Evolutionary conservation across 176 grass and related monocot genomes (phyloP), one percentile per base, ranked within the genome.

Genomic region (Zea mays): DNA sequence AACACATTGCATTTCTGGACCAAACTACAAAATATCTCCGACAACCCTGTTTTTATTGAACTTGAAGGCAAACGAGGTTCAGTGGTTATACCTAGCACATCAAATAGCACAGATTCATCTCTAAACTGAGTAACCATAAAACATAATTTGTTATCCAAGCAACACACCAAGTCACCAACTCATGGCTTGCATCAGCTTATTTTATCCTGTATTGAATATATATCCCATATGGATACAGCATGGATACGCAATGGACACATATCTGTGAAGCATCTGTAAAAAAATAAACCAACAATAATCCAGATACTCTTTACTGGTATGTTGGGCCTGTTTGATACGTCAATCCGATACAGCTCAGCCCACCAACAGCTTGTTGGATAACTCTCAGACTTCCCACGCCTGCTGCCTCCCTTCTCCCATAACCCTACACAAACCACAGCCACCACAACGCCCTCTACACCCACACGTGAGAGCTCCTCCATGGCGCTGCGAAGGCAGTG

Each of bases 31-130:
- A 69, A 47, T 10, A 69, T 19, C 67, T 69, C 65, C 19, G 35
- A 17, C 7, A 71, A 34, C 13, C 27, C 27, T 51, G 16, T 35
- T 51, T 65, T 77, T 62, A 65, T 19, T 19, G 52, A 55, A 55
- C 52, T 13, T 51, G 58, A 50, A 65, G 48, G 17, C 0, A 14
- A 65, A 65, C 47, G 58, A 11, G 45, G 33, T n/a, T 13, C 5
- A 64, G 16, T 63, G 57, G 13, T 76, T 45, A 64, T 62, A 48
- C 14, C 13, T 20, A 34, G 3, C 5, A 11, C 34, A 51, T 39
- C 60, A 76, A 76, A 76, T 15, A 51, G 46, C n/a, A 11, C 2
- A 64, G 58, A 44, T 64, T 77, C 33, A 37, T 77, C 8, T n/a
- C 36, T 37, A 64, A 64, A 15, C 44, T 77, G 13, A 35, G 33